Base-by-base conservation (phyloP, 192 early-diverging fungal species). In the Backusella luteola region DNA sequence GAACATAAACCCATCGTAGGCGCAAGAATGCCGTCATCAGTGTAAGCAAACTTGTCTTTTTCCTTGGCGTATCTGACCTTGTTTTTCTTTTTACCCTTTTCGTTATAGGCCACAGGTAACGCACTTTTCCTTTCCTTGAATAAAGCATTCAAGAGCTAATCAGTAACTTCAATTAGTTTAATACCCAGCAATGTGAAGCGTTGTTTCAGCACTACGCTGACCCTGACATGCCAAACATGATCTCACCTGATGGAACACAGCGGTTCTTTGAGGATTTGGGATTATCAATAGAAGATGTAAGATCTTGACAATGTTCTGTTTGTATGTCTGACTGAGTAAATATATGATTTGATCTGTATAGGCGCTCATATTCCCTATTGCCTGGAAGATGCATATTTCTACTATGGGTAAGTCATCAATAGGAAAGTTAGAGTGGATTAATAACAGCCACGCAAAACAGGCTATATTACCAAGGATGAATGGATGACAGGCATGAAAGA, bases 391-490 rank as follows among this genome's bases (percentile, higher is more conserved):
- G 71, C 71, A 78, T 29, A 42, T 72, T 32, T 49, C 63, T 42
- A 71, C 74, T 14, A 78, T 82, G 81, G 81, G 81, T 82, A 78
- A 70, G 39, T 15, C 44, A 34, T 39, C 35, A 14, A 26, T 1
- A 67, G n/a, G 52, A 56, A 36, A 59, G 7, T 2, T 14, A 73
- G 53, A 32, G 49, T 15, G 34, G 14, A 19, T 34, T 34, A n/a
- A 17, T 19, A 66, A 66, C 66, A 12, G 32, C 66, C 14, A 42
- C n/a, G 15, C 5, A 41, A 42, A 12, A 21, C 4, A 82, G 80
- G 80, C 14, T 82, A 82, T 53, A 71, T 82, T 32, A 68, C 81
- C 23, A 69, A 74, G 41, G 73, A 82, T n/a, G 81, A 82, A 76
- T 82, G 81, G 81, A 79, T 79, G 70, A 63, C 17, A 15, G 71